A percentile compares a stretch with the other conserved stretches of the same genome.
phyloP scores from a whole-genome alignment of 169 alveolate species.

The Cryptosporidium ryanae region DNA sequence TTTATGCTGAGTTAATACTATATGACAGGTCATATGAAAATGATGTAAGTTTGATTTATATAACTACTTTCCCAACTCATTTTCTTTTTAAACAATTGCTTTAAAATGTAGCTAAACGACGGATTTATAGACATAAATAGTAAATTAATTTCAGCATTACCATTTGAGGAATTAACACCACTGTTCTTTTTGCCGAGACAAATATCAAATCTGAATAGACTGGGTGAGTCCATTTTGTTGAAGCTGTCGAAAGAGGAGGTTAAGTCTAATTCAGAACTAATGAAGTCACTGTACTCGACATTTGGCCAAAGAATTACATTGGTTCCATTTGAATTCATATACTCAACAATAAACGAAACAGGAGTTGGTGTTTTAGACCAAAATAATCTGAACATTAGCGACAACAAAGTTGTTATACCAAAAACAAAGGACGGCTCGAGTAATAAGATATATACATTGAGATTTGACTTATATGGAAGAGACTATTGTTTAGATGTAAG shows the following conservation, averaged over 20 bases:
- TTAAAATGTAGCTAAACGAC: constrained; percentile 10
- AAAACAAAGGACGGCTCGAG: background rate
- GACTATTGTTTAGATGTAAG: constrained; percentile 73
- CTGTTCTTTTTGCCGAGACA: constrained; percentile 66
- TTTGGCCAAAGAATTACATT: constrained; percentile 60
- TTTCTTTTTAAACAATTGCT: background rate
- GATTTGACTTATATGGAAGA: constrained; percentile 44
- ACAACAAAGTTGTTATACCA: constrained; percentile 14
- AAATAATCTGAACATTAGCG: background rate
- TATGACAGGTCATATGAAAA: constrained; percentile 54
- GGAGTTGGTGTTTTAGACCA: constrained; percentile 46
- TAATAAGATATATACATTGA: constrained; percentile 17
- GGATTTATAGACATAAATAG: constrained; percentile 64
- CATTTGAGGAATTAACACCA: constrained; percentile 56
- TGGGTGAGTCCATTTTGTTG: constrained; percentile 43
- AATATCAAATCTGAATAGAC: constrained; percentile 23
- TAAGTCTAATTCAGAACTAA: constrained; percentile 12
- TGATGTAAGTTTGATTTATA: constrained; percentile 63
- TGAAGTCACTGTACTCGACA: constrained; percentile 10
- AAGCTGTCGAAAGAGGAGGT: constrained; percentile 20
- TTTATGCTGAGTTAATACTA: constrained; percentile 37
- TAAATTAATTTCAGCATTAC: constrained; percentile 34
- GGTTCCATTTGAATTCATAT: constrained; percentile 53
- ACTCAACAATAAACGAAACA: constrained; percentile 34
- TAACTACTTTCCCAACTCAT: too few species aligned